Evolutionary conservation across 805 yeast species (phyloP).

Genomic region (Candida sanyiensis): DNA sequence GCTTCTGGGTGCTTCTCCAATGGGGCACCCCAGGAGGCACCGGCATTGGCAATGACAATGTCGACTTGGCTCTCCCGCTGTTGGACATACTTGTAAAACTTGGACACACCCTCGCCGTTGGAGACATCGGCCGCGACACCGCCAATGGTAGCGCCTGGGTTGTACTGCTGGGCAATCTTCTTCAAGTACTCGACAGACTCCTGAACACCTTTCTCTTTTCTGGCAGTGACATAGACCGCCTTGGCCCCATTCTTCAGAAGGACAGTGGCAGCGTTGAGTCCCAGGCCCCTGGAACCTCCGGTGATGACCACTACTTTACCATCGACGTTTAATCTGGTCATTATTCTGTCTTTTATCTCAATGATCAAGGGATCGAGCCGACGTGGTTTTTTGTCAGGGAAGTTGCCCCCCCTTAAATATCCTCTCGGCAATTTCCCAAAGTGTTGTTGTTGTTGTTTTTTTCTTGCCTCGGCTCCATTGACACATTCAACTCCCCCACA

Average conservation of each 20-base stretch:
- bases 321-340: conserved; percentile 35
- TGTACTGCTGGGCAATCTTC: conserved; percentile 24
- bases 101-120: conserved; percentile 40
- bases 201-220: conserved; percentile 56
- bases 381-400: no score
- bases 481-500: conserved; percentile 3
- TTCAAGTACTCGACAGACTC: conserved; percentile 42
- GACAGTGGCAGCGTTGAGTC: conserved; percentile 61
- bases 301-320: conserved; percentile 65
- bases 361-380: no score
- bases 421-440: background rate
- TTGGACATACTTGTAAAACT: conserved; percentile 37
- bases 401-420: background rate
- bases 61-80: conserved; percentile 42
- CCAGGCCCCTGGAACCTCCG: conserved; percentile 75
- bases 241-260: conserved; percentile 57
- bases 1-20: conserved; percentile 53
- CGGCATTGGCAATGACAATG: conserved; percentile 71
- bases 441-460: background rate
- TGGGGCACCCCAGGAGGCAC: conserved; percentile 73
- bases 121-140: conserved; percentile 57
- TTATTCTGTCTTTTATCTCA: no score
- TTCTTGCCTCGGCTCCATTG: conserved; percentile 1
- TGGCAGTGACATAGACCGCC: conserved; percentile 55
- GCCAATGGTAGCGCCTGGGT: conserved; percentile 28